Percentiles rank a stretch among this genome's conserved stretches.
Conservation (phyloP, 2,329 filamentous ascomycete genomes). For the Aspergillus luchuensis region DNA sequence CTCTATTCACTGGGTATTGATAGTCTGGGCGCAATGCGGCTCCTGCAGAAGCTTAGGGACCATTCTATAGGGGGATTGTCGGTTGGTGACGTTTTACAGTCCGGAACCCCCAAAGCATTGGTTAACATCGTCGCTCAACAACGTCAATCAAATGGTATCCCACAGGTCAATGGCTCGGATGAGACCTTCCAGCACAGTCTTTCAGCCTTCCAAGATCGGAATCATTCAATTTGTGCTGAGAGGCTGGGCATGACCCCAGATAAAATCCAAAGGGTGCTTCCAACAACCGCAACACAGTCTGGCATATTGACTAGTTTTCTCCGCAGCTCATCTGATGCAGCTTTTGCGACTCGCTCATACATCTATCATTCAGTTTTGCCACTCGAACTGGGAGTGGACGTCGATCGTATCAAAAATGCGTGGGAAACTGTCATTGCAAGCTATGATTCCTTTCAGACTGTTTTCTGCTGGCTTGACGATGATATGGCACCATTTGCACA, state of each 20-base stretch:
- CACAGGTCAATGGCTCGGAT: neutral
- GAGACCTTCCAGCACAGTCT: slow-evolving; percentile 9
- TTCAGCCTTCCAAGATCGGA: slow-evolving; percentile 22
- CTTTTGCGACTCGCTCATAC: slow-evolving; percentile 28
- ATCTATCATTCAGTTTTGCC: slow-evolving; percentile 35
- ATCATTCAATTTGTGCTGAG: slow-evolving; percentile 22
- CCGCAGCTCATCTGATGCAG: slow-evolving; percentile 21
- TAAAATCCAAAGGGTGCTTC: slow-evolving; percentile 33
- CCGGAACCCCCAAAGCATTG: slow-evolving; percentile 29
- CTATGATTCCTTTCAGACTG: slow-evolving; percentile 38
- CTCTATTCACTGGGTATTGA: slow-evolving; percentile 36
- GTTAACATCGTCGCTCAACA: slow-evolving; percentile 21
- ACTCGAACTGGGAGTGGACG: slow-evolving; percentile 26
- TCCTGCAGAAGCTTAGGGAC: slow-evolving; percentile 36
- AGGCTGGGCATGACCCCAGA: slow-evolving; percentile 17
- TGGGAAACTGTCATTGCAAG: slow-evolving; percentile 27
- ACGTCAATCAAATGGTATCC: neutral
- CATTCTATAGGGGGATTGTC: slow-evolving; percentile 26
- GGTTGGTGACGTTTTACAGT: slow-evolving; percentile 33
- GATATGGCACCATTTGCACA: slow-evolving; percentile 40
- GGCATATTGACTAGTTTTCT: slow-evolving; percentile 40
- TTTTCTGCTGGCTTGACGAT: slow-evolving; percentile 38
- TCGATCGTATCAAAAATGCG: slow-evolving; percentile 26
- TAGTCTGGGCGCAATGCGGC: slow-evolving; percentile 38
- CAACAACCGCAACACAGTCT: slow-evolving; percentile 39